phyloP scores from a whole-genome alignment of 2,329 filamentous ascomycete species.

The Paracamarosporium sp. region DNA sequence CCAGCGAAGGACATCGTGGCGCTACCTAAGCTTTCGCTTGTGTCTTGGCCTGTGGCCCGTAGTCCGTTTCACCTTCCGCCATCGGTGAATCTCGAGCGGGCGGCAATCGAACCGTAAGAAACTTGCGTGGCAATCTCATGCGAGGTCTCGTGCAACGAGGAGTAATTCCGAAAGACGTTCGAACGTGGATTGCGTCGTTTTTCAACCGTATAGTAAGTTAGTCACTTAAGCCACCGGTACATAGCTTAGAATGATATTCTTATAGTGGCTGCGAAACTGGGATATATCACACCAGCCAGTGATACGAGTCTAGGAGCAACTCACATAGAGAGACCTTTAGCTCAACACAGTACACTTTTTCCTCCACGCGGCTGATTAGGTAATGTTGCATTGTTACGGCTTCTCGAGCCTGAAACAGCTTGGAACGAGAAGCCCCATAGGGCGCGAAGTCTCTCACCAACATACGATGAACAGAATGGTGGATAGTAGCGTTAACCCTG shows the following conservation, averaged over 20 bases:
- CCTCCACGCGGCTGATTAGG: background rate
- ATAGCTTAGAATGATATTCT: no score
- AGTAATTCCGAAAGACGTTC: background rate
- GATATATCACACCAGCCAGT: background rate
- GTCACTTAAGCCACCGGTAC: background rate
- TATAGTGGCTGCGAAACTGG: no score
- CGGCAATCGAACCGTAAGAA: background rate
- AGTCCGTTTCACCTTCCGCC: constrained; percentile 23
- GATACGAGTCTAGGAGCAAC: background rate
- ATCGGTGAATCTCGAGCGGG: background rate
- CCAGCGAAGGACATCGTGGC: constrained; percentile 13
- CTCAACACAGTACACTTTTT: background rate
- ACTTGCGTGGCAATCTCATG: background rate
- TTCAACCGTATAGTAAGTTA: background rate
- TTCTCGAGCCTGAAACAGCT: background rate
- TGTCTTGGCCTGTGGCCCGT: constrained; percentile 27
- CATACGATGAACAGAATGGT: background rate
- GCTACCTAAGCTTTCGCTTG: constrained; percentile 23
- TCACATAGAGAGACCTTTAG: background rate
- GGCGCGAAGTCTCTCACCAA: background rate
- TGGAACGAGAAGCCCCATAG: background rate
- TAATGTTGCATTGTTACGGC: background rate
- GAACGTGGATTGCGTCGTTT: background rate
- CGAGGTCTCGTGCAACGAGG: background rate
- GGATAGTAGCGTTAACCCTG: background rate